Conservation (phyloP, 75 land plant species). For the Larix kaempferi region DNA sequence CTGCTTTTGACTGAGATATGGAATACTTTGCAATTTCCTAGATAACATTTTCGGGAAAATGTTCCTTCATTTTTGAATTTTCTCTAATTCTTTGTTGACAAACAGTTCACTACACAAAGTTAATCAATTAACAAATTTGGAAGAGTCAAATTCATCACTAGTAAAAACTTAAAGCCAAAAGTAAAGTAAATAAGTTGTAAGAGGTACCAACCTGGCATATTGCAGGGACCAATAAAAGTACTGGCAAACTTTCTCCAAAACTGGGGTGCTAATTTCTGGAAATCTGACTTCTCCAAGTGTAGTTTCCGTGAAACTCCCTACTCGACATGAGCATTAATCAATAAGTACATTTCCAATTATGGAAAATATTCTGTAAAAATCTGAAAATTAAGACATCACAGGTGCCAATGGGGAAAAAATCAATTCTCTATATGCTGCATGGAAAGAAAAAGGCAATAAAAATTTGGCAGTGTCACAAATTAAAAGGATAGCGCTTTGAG, state of each 20-base stretch:
- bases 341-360: not conserved
- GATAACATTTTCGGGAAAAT: not conserved
- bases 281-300: slow-evolving; percentile 85
- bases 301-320: slow-evolving; percentile 82
- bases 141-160: not conserved
- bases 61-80: not conserved
- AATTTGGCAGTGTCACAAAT: not conserved
- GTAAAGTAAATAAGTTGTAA: not conserved
- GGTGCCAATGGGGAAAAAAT: not conserved
- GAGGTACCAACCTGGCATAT: slow-evolving; percentile 62
- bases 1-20: not conserved
- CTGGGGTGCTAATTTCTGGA: slow-evolving; percentile 90
- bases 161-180: not conserved
- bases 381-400: not conserved
- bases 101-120: not conserved
- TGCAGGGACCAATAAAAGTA: slow-evolving; percentile 97
- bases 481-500: not conserved
- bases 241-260: slow-evolving; percentile 96
- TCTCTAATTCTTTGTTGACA: not conserved
- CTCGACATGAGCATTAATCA: not conserved
- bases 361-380: no score
- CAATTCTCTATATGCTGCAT: not conserved
- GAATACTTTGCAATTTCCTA: not conserved
- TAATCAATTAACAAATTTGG: no score
- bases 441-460: not conserved